Percentiles rank a stretch among this genome's conserved stretches.
These are phyloP conservation scores for Ceratocystis albifundus DNA, from an alignment of 2,329 filamentous ascomycete species.

Conservation along the genomic window DNA sequence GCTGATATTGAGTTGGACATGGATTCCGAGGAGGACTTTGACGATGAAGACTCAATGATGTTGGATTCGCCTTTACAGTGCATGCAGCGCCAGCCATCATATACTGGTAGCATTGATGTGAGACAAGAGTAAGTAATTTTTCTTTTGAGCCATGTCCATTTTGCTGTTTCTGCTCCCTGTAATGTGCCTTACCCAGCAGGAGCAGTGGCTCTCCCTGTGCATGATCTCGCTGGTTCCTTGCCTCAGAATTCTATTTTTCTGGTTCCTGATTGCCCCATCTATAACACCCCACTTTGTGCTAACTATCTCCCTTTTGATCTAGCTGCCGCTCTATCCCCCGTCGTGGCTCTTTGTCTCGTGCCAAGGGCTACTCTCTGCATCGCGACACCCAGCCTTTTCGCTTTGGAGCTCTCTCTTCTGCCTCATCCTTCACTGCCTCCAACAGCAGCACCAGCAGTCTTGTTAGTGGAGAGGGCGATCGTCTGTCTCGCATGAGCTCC, in stretches of 20 bases:
- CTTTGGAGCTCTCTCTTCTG: constrained; percentile 17
- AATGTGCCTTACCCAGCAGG: neutral
- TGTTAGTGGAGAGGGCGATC: constrained; percentile 27
- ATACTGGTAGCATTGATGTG: constrained; percentile 7
- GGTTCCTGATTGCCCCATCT: neutral
- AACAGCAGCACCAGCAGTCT: constrained; percentile 22
- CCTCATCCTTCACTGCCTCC: constrained; percentile 15
- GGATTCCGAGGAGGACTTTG: constrained; percentile 20
- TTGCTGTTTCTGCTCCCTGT: neutral
- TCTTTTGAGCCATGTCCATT: neutral
- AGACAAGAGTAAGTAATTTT: constrained; percentile 19
- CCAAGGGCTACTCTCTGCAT: constrained; percentile 20
- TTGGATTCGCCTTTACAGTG: constrained; percentile 21
- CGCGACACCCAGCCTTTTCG: constrained; percentile 19
- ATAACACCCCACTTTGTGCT: constrained; percentile 6
- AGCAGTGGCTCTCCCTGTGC: neutral
- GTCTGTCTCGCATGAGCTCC: constrained; percentile 32
- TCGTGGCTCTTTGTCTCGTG: constrained; percentile 21
- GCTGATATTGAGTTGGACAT: constrained; percentile 14
- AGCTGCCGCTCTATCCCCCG: constrained; percentile 18
- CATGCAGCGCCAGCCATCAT: constrained; percentile 17
- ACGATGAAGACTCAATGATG: constrained; percentile 22
- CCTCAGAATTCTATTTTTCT: too few relatives aligned
- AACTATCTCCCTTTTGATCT: constrained; percentile 4
- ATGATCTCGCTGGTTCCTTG: neutral